Percentiles rank a stretch among this genome's conserved stretches.
These are phyloP conservation scores for Handroanthus guayacan DNA, from an alignment of 257 asterid species.

Conservation along the genomic window DNA sequence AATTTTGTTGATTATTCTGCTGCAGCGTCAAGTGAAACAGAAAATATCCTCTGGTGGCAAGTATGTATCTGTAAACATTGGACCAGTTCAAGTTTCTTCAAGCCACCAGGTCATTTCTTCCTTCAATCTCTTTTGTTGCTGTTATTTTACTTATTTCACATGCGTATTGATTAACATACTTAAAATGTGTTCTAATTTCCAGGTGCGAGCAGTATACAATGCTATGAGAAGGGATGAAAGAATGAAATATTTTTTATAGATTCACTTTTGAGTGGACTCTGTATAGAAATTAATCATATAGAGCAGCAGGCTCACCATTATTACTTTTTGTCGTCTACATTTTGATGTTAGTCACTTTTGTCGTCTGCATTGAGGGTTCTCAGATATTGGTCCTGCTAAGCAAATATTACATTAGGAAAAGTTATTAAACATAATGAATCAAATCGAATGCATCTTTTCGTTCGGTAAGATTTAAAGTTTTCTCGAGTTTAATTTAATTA, in stretches of 20 bases:
- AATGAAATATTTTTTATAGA: slow-evolving; percentile 77
- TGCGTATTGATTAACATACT: slow-evolving; percentile 9
- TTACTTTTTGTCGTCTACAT: background rate
- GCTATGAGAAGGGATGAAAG: slow-evolving; percentile 85
- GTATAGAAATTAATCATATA: background rate
- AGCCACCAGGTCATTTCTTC: slow-evolving; percentile 68
- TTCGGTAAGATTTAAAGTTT: no score
- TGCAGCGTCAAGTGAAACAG: slow-evolving; percentile 81
- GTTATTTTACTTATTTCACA: background rate
- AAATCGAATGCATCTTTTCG: no score
- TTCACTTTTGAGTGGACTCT: slow-evolving; percentile 20
- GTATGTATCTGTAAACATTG: slow-evolving; percentile 82
- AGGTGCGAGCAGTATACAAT: slow-evolving; percentile 88
- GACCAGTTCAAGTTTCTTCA: slow-evolving; percentile 78
- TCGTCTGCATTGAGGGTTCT: no score
- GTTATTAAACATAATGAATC: no score
- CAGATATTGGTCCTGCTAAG: no score
- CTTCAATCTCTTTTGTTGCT: background rate
- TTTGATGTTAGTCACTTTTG: no score
- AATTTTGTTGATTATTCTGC: slow-evolving; percentile 13
- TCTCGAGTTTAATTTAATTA: no score
- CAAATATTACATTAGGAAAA: no score
- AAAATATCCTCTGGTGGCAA: slow-evolving; percentile 78
- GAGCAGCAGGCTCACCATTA: background rate
- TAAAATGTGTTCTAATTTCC: slow-evolving; percentile 36